Conservation (phyloP, 192 early-diverging fungal species). For the Coemansia sp. region DNA sequence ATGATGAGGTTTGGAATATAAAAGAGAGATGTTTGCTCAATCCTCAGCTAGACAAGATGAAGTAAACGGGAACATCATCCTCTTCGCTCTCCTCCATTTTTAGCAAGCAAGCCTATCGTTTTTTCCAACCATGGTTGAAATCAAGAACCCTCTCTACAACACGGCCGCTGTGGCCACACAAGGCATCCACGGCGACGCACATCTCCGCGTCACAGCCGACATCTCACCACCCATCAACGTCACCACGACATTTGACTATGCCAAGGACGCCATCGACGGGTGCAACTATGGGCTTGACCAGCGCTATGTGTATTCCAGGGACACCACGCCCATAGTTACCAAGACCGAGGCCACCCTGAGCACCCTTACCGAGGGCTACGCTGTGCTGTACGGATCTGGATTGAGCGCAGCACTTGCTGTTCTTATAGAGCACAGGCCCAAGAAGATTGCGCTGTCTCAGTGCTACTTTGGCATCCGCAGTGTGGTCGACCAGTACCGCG, state of each 20-base stretch:
- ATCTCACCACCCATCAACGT: conserved; percentile 60
- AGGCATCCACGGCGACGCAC: conserved; percentile 58
- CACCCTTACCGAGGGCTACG: conserved; percentile 59
- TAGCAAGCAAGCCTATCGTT: too few species aligned
- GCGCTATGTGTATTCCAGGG: conserved; percentile 59
- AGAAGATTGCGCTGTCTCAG: conserved; percentile 55
- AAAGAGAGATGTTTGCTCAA: too few species aligned
- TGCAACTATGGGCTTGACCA: conserved; percentile 46
- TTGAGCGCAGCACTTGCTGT: conserved; percentile 62
- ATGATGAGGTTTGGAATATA: too few species aligned
- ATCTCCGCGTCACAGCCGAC: conserved; percentile 53
- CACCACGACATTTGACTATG: conserved; percentile 57
- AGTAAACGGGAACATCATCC: too few species aligned
- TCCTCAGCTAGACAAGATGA: too few species aligned
- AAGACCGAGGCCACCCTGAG: conserved; percentile 63
- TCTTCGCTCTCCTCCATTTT: not conserved
- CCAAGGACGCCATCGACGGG: conserved; percentile 20
- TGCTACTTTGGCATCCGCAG: conserved; percentile 39
- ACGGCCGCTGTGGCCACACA: conserved; percentile 40
- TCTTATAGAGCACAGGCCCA: conserved; percentile 58
- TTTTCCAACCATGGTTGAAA: conserved; percentile 25
- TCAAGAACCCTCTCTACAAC: conserved; percentile 33
- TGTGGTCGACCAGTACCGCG: conserved; percentile 35
- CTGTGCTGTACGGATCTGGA: conserved; percentile 65
- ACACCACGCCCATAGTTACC: conserved; percentile 42